Percentiles rank a stretch among this genome's conserved stretches.
Conservation (phyloP, 805 yeast species). For the Starmerella scarabaei region DNA sequence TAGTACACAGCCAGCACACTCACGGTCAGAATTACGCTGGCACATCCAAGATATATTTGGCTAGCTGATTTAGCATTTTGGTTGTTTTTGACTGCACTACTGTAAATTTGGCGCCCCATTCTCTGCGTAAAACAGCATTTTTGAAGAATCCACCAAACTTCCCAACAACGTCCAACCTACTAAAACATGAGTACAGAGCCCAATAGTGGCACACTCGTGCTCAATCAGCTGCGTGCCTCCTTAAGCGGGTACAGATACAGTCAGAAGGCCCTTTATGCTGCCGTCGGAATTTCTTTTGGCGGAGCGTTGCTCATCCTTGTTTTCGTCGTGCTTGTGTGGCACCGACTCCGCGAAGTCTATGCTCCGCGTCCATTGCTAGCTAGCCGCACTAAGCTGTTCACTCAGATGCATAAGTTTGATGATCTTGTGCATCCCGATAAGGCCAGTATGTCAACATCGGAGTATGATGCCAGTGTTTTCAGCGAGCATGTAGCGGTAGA, state of each 20-base stretch:
- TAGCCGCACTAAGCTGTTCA: background rate
- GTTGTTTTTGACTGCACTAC: too few relatives aligned
- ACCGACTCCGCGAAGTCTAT: slow-evolving; percentile 25
- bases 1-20: too few relatives aligned
- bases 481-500: background rate
- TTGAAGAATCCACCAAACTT: too few relatives aligned
- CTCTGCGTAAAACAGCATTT: too few relatives aligned
- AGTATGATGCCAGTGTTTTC: background rate
- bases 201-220: slow-evolving; percentile 12
- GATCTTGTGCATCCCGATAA: background rate
- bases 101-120: too few relatives aligned
- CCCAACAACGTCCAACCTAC: too few relatives aligned
- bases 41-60: too few relatives aligned
- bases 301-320: slow-evolving; percentile 23
- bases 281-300: slow-evolving; percentile 27
- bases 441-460: background rate
- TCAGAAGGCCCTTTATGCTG: slow-evolving; percentile 28
- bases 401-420: background rate
- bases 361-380: slow-evolving; percentile 23
- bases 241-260: slow-evolving; percentile 22
- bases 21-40: too few relatives aligned
- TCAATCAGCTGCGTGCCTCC: slow-evolving; percentile 21
- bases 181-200: background rate
- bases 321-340: slow-evolving; percentile 25
- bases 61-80: too few relatives aligned